A percentile compares a stretch with the other conserved stretches of the same genome.
These are phyloP conservation scores for Cephalotrichum gorgonifer DNA, from an alignment of 2,329 filamentous ascomycete genomes.

Conservation along the genomic window DNA sequence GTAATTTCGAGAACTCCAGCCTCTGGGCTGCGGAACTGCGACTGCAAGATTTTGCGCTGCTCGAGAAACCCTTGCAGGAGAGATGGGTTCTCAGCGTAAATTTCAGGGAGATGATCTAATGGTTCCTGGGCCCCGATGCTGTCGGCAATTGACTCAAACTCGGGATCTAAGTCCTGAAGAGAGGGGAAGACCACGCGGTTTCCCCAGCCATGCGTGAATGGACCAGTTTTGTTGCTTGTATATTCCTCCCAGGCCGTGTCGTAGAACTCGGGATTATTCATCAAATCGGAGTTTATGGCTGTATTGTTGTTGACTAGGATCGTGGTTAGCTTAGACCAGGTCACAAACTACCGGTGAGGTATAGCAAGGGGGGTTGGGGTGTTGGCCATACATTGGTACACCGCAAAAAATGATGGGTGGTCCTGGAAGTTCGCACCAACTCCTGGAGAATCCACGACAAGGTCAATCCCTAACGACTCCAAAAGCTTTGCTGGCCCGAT, in stretches of 20 bases:
- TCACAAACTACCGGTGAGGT: no score
- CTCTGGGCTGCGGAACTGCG: slow-evolving; percentile 17
- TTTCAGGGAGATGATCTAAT: slow-evolving; percentile 18
- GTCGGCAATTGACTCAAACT: slow-evolving; percentile 8
- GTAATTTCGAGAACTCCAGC: slow-evolving; percentile 19
- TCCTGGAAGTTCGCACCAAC: slow-evolving; percentile 34
- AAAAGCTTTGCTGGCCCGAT: slow-evolving; percentile 41
- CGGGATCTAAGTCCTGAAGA: slow-evolving; percentile 20
- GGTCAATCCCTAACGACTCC: slow-evolving; percentile 30
- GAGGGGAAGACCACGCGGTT: slow-evolving; percentile 20
- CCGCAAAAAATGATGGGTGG: slow-evolving; percentile 20
- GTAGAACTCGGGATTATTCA: slow-evolving; percentile 18
- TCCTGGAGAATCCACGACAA: slow-evolving; percentile 42
- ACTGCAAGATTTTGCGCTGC: slow-evolving; percentile 21
- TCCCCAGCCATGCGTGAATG: slow-evolving; percentile 17
- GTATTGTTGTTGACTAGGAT: slow-evolving; percentile 13
- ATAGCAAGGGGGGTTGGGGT: no score
- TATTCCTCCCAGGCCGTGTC: slow-evolving; percentile 20
- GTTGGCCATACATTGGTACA: slow-evolving; percentile 16
- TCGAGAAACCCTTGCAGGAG: slow-evolving; percentile 25
- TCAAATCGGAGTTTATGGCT: slow-evolving; percentile 12
- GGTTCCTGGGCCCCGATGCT: slow-evolving; percentile 19
- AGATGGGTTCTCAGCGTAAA: slow-evolving; percentile 16
- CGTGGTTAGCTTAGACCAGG: not conserved
- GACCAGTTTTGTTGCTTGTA: slow-evolving; percentile 16